phyloP scores from a whole-genome alignment of 306 rosid genomes.

The Hippophae rhamnoides region DNA sequence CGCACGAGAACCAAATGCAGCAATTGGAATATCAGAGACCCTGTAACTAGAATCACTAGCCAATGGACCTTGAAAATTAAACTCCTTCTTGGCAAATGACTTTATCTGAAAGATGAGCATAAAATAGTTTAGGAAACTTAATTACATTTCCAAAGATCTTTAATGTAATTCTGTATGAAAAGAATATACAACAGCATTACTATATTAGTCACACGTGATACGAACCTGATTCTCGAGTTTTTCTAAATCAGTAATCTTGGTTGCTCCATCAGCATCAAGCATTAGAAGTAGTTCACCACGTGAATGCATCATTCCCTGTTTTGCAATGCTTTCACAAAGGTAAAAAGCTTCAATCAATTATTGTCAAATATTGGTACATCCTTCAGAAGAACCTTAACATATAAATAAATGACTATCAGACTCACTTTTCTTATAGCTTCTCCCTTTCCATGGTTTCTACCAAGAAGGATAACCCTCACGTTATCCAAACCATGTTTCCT shows the following conservation, averaged over 20 bases:
- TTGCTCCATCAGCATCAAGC: conserved; percentile 99
- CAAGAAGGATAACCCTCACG: conserved; percentile 82
- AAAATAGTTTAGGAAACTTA: conserved; percentile 12
- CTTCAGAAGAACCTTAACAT: too few relatives aligned
- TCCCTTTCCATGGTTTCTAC: conserved; percentile 90
- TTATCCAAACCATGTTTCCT: conserved; percentile 68
- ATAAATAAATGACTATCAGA: conserved; percentile 24
- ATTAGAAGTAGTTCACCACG: conserved; percentile 93
- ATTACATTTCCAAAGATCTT: conserved; percentile 11
- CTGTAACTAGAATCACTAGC: conserved; percentile 39
- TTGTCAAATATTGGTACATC: not conserved
- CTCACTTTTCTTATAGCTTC: conserved; percentile 99
- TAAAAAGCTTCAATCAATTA: conserved; percentile 60
- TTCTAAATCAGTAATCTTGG: conserved; percentile 73
- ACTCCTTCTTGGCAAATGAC: conserved; percentile 45
- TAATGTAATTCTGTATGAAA: not conserved
- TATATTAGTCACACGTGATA: not conserved
- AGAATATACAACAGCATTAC: conserved; percentile 2
- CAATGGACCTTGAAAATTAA: conserved; percentile 29
- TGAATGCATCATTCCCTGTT: conserved; percentile 98
- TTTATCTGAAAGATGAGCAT: conserved; percentile 42
- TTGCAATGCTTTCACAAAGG: conserved; percentile 68
- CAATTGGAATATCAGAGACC: conserved; percentile 68
- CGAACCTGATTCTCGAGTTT: conserved; percentile 86
- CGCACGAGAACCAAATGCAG: conserved; percentile 93